Percentiles rank a stretch among this genome's conserved stretches.
Evolutionary conservation across 1,139 yeast genomes (phyloP).

Genomic region (Hyphopichia fennica): DNA sequence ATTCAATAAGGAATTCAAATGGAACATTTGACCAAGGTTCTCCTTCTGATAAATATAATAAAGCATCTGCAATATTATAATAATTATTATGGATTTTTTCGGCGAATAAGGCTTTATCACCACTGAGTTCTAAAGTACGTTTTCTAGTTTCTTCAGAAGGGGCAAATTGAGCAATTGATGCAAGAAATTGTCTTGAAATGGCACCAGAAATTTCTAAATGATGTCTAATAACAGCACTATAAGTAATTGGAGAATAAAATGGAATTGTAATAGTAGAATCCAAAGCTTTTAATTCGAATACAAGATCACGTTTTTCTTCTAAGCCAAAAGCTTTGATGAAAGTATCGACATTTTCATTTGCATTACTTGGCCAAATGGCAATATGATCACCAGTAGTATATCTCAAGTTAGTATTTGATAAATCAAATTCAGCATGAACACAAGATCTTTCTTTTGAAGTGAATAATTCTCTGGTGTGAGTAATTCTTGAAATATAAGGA

Average conservation of each 20-base stretch:
- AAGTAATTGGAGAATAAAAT: constrained; percentile 89
- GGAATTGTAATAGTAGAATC: constrained; percentile 75
- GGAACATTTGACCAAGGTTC: constrained; percentile 74
- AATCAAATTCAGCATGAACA: constrained; percentile 87
- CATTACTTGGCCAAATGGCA: constrained; percentile 92
- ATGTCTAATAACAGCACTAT: constrained; percentile 82
- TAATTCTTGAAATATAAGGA: constrained; percentile 79
- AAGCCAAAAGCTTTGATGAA: constrained; percentile 69
- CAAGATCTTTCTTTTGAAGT: constrained; percentile 68
- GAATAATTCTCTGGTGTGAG: constrained; percentile 68
- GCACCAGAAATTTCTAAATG: constrained; percentile 92
- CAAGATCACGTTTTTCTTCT: constrained; percentile 48
- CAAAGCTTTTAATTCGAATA: constrained; percentile 65
- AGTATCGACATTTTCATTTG: constrained; percentile 67
- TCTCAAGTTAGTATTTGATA: constrained; percentile 70
- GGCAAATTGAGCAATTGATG: constrained; percentile 80
- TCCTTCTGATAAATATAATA: constrained; percentile 61
- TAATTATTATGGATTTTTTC: constrained; percentile 57
- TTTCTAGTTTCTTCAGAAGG: constrained; percentile 64
- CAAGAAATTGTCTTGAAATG: constrained; percentile 83
- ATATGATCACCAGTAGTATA: constrained; percentile 96
- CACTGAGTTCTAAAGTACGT: constrained; percentile 54
- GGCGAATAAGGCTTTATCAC: constrained; percentile 70
- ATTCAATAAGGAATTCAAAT: constrained; percentile 79
- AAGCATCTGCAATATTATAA: constrained; percentile 76